These are phyloP conservation scores for Physcia stellaris DNA, from an alignment of 495 filamentous ascomycete genomes.

Conservation along the genomic window DNA sequence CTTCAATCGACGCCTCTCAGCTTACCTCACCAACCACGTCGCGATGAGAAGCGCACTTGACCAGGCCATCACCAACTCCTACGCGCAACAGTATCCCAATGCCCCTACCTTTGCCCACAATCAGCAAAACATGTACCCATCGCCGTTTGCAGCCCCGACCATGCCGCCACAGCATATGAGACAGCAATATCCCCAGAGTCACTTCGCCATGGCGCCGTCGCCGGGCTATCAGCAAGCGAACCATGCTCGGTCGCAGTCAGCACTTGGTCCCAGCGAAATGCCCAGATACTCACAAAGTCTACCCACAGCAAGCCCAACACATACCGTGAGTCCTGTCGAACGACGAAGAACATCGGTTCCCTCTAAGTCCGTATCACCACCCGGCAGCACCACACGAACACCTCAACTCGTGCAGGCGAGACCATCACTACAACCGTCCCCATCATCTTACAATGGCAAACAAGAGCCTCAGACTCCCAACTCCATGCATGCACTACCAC, in stretches of 20 bases:
- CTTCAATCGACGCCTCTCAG: slow-evolving; percentile 43
- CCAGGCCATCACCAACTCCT: slow-evolving; percentile 32
- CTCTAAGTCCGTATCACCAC: slow-evolving; percentile 16
- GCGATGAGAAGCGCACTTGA: slow-evolving; percentile 41
- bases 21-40: slow-evolving; percentile 44
- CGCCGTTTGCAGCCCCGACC: slow-evolving; percentile 23
- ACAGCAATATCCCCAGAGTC: slow-evolving; percentile 20
- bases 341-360: slow-evolving; percentile 26
- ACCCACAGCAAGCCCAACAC: slow-evolving; percentile 15
- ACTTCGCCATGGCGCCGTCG: slow-evolving; percentile 20
- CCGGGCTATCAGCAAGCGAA: slow-evolving; percentile 15
- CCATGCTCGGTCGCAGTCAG: slow-evolving; percentile 25
- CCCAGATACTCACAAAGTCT: slow-evolving; percentile 10
- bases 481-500: slow-evolving; percentile 14
- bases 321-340: slow-evolving; percentile 11
- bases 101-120: slow-evolving; percentile 26
- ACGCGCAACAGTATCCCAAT: slow-evolving; percentile 31
- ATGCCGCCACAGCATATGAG: slow-evolving; percentile 21
- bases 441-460: slow-evolving; percentile 3
- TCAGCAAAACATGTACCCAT: slow-evolving; percentile 24
- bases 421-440: slow-evolving; percentile 7
- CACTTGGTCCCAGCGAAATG: slow-evolving; percentile 20
- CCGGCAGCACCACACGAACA: slow-evolving; percentile 14
- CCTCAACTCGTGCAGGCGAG: slow-evolving; percentile 12
- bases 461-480: slow-evolving; percentile 5